phyloP scores from a whole-genome alignment of 805 yeast genomes.

The Candida insectalens region DNA sequence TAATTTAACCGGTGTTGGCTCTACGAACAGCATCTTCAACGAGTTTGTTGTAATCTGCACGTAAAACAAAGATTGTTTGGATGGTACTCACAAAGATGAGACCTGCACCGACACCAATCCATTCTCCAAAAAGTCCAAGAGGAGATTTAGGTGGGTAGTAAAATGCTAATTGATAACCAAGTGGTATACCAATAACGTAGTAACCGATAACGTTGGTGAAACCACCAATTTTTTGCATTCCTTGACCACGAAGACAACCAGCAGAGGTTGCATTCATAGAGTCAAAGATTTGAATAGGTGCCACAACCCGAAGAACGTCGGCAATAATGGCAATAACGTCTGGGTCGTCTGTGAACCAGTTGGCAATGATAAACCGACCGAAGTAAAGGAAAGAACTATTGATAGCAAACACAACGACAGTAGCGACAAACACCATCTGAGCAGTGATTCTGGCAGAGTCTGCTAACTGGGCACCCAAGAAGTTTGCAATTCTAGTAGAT shows the following conservation, averaged over 20 bases:
- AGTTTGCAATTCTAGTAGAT: constrained; percentile 70
- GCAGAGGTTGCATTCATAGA: constrained; percentile 38
- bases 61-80: constrained; percentile 38
- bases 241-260: constrained; percentile 50
- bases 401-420: constrained; percentile 14
- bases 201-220: constrained; percentile 45
- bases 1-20: constrained; percentile 16
- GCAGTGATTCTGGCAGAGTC: constrained; percentile 21
- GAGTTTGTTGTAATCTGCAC: constrained; percentile 41
- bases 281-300: constrained; percentile 37
- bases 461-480: constrained; percentile 46
- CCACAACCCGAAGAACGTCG: constrained; percentile 21
- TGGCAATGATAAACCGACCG: constrained; percentile 17
- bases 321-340: constrained; percentile 19
- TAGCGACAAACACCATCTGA: constrained; percentile 18
- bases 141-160: constrained; percentile 24
- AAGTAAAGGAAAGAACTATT: constrained; percentile 18
- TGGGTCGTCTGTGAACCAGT: constrained; percentile 22
- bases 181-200: constrained; percentile 61
- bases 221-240: constrained; percentile 49
- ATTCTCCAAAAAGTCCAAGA: constrained; percentile 30
- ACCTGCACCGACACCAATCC: constrained; percentile 26
- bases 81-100: constrained; percentile 33
- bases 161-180: constrained; percentile 52
- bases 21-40: constrained; percentile 34